Evolutionary conservation across 352 stramenopile species (phyloP), one percentile per base, ranked within the genome.

Genomic region (Thalassiosira livingstoniorum): DNA sequence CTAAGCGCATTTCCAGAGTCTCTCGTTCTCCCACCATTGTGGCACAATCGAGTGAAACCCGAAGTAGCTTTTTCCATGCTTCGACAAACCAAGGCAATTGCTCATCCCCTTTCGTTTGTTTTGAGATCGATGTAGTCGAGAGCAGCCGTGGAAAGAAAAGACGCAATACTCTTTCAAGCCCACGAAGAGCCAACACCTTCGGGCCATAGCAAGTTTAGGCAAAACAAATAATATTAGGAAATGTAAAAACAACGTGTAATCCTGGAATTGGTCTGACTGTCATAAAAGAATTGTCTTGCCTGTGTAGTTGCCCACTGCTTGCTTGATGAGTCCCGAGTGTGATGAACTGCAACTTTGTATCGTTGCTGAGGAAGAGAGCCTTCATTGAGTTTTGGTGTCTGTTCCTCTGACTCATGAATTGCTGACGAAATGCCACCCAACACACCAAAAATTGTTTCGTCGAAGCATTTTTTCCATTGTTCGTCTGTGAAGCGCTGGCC

Each of bases 301-400:
- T 97, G 95, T 15, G 97, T 99, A 75, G 98, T 97, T 51, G 97
- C 95, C 97, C 97, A 99, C 87, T 99, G 97, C 78, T 99, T 99
- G 35, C 96, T 94, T 0, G 91, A 91, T 42, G 94, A 98, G 89
- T 99, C 97, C 21, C 97, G 92, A 15, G 96, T 98, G 78, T 99
- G 97, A 77, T 99, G 97, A 65, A 99, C 92, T 67, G 97, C 93
- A 34, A 95, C 92, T 76, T 90, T 92, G 63, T 95, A 94, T 54
- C 90, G 60, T 53, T 84, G 77, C 43, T 63, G 39, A 11, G 39
- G 85, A 13, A n/a, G 42, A n/a, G n/a, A n/a, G 73, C 69, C 67
- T 25, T 57, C 58, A 70, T 77, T 75, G 54, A 18, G 32, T 27
- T 29, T 53, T 29, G 29, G 31, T 35, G 80, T 72, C 27, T 80